Percentiles rank a stretch among this genome's conserved stretches.
Evolutionary conservation across 2,329 filamentous ascomycete species (phyloP).

Genomic region (Fusarium sp.): DNA sequence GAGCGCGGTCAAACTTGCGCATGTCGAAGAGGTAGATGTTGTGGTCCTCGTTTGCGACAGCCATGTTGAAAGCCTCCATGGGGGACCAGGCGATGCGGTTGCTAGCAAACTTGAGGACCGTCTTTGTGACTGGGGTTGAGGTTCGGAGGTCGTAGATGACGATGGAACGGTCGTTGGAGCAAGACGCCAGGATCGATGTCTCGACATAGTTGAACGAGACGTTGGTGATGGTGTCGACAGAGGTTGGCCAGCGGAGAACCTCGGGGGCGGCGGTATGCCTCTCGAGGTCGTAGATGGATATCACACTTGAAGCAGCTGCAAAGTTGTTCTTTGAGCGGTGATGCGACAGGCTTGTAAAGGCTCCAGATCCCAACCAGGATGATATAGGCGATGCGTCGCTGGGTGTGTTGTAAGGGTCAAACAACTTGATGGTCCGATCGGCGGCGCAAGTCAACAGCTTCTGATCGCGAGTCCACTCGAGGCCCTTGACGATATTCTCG

Average conservation of each 20-base stretch:
- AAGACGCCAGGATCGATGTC: constrained; percentile 86
- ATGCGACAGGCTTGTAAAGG: constrained; percentile 84
- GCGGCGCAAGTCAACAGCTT: constrained; percentile 86
- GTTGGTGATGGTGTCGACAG: constrained; percentile 86
- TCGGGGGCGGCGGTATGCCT: constrained; percentile 82
- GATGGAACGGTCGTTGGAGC: constrained; percentile 83
- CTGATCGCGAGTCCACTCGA: constrained; percentile 86
- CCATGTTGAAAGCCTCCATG: constrained; percentile 96
- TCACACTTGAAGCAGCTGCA: constrained; percentile 76
- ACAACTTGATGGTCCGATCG: constrained; percentile 88
- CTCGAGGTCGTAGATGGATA: constrained; percentile 89
- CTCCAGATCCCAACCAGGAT: constrained; percentile 82
- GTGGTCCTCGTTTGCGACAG: constrained; percentile 92
- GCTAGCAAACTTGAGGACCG: constrained; percentile 79
- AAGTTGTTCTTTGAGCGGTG: constrained; percentile 82
- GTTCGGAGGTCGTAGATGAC: constrained; percentile 94
- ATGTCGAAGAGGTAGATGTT: constrained; percentile 91
- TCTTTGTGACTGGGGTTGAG: constrained; percentile 80
- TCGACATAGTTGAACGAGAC: constrained; percentile 94
- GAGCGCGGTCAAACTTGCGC: constrained; percentile 83
- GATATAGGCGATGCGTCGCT: constrained; percentile 74
- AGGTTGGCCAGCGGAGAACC: constrained; percentile 84
- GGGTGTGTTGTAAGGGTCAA: constrained; percentile 82
- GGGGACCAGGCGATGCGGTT: constrained; percentile 93
- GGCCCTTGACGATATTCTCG: constrained; percentile 90